Base-by-base conservation (phyloP, 1,139 yeast species). In the Ogataea hybrid region DNA sequence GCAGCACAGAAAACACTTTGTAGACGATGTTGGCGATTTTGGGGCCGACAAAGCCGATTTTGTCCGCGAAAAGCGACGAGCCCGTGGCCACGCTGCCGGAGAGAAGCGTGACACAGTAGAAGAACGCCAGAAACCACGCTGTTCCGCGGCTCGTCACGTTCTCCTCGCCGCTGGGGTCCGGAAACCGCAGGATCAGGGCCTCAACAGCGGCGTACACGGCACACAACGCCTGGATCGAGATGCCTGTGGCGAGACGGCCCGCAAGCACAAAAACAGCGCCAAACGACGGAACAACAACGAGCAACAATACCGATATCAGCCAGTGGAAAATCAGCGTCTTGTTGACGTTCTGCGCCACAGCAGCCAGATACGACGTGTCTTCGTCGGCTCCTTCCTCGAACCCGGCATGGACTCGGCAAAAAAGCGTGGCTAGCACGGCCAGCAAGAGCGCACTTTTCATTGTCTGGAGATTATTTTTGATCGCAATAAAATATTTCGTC, bases 141-240 rank as follows among this genome's bases (percentile, higher is more conserved):
- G 88, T 77, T 0, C 86, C 88, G 45, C 76, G 69, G 18, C 84
- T 77, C 1, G 87, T 78, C 46, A 75, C 62, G 58, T 81, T 82
- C 56, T 83, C 90, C 48, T 80, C 79, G 37, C 80, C 80, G 43
- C 75, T 70, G 18, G 67, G 65, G 59, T 83, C 90, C 0, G 85
- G 81, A 56, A 81, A 84, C 41, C 75, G 66, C 14, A 82, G 65
- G 42, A 81, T 64, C 6, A 79, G 44, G 6, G 78, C 73, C 48
- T 84, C 92, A 15, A 79, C 45, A 1, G 71, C 64, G 6, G 79
- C 71, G 56, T 80, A 83, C 0, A 59, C 69, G 2, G 77, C 68
- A 41, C 76, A 66, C 0, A 70, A 55, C 7, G 68, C 53, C 53
- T 79, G 86, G 12, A 80, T 54, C 1, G 71, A 41, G 9, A 77